These are phyloP conservation scores for Nemania bipapillata DNA, from an alignment of 2,329 filamentous ascomycete species.

Conservation along the genomic window DNA sequence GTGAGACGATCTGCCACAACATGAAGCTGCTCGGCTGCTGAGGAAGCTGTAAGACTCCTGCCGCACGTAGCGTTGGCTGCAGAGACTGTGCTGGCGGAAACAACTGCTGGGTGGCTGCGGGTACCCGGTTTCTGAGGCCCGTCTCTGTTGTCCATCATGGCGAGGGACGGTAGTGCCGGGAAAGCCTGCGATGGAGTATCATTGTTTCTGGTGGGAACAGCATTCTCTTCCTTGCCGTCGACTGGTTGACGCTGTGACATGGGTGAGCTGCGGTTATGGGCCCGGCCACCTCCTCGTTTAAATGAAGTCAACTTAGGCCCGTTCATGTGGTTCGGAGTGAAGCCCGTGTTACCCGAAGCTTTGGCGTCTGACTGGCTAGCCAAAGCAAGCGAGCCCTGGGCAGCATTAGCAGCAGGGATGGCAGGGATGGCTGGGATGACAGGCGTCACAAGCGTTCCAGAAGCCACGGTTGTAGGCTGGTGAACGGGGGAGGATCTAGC, in stretches of 20 bases:
- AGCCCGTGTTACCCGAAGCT: slow-evolving; percentile 43
- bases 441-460: slow-evolving; percentile 23
- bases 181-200: slow-evolving; percentile 18
- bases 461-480: slow-evolving; percentile 5
- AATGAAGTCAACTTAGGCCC: slow-evolving; percentile 38
- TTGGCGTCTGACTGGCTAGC: slow-evolving; percentile 39
- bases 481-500: slow-evolving; percentile 38
- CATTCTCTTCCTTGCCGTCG: slow-evolving; percentile 42
- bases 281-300: slow-evolving; percentile 33
- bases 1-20: slow-evolving; percentile 43
- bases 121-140: slow-evolving; percentile 49
- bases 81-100: slow-evolving; percentile 36
- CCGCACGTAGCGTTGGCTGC: slow-evolving; percentile 29
- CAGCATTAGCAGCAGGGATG: slow-evolving; percentile 27
- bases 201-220: slow-evolving; percentile 23
- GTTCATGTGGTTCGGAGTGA: slow-evolving; percentile 38
- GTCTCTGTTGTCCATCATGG: slow-evolving; percentile 36
- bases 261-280: slow-evolving; percentile 30
- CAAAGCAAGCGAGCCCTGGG: slow-evolving; percentile 31
- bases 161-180: slow-evolving; percentile 39
- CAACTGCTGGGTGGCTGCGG: slow-evolving; percentile 42
- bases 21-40: slow-evolving; percentile 35
- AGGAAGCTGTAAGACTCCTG: slow-evolving; percentile 24
- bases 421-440: slow-evolving; percentile 17
- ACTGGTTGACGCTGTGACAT: slow-evolving; percentile 22